A percentile compares a stretch with the other conserved stretches of the same genome.
Conservation (phyloP, 768 basidiomycete genomes). For the Lentinula edodes region DNA sequence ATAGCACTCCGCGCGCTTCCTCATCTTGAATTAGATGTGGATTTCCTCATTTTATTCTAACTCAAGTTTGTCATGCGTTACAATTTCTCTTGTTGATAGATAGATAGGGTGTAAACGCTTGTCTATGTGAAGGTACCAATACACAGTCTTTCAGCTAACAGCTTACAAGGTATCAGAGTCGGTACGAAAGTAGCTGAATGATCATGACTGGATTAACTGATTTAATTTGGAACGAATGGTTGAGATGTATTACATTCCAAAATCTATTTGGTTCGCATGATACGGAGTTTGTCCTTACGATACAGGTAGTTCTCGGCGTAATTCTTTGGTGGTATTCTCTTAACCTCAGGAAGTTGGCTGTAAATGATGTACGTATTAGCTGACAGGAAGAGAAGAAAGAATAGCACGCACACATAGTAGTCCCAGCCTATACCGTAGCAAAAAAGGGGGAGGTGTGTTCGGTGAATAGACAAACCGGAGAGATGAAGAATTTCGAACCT, state of each 20-base stretch:
- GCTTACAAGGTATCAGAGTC: no score
- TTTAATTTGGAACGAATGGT: neutral
- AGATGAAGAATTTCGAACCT: conserved; percentile 40
- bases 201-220: neutral
- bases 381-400: neutral
- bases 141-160: no score
- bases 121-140: no score
- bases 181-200: no score
- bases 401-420: conserved; percentile 71
- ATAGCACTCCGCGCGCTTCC: no score
- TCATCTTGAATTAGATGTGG: no score
- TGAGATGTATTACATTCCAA: neutral
- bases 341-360: conserved; percentile 55
- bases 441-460: conserved; percentile 1
- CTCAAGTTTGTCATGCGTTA: no score
- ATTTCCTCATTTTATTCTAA: no score
- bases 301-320: conserved; percentile 92
- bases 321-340: conserved; percentile 78
- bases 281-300: conserved; percentile 70
- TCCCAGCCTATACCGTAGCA: conserved; percentile 71
- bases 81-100: no score
- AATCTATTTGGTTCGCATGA: conserved; percentile 86
- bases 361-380: conserved; percentile 9
- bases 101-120: no score
- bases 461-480: neutral